phyloP scores from a whole-genome alignment of 495 filamentous ascomycete genomes.

The Penicillium coffeae region DNA sequence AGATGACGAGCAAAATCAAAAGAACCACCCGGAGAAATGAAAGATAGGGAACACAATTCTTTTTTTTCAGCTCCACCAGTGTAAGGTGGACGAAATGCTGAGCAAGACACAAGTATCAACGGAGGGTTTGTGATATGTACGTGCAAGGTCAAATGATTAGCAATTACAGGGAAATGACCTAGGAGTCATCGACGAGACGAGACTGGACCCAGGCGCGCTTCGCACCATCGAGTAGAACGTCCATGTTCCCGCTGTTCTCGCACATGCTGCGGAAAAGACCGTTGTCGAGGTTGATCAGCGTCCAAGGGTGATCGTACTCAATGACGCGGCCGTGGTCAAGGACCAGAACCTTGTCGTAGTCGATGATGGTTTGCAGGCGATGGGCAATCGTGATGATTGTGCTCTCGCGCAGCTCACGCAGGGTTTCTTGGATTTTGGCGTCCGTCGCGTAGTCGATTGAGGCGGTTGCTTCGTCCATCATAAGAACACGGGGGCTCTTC shows the following conservation, averaged over 20 bases:
- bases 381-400: conserved; percentile 99
- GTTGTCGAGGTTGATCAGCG: conserved; percentile 62
- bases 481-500: conserved; percentile 83
- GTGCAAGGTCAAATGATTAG: conserved; percentile 2
- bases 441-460: conserved; percentile 98
- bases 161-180: not conserved
- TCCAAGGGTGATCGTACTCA: conserved; percentile 85
- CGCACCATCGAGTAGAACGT: conserved; percentile 64
- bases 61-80: conserved; percentile 6
- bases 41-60: conserved; percentile 6
- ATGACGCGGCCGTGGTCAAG: conserved; percentile 84
- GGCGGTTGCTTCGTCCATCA: conserved; percentile 99
- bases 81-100: not conserved
- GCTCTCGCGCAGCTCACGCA: conserved; percentile 76
- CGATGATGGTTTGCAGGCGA: conserved; percentile 90
- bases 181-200: conserved; percentile 51
- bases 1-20: conserved; percentile 3
- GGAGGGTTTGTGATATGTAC: conserved; percentile 8
- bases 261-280: conserved; percentile 89
- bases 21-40: conserved; percentile 1
- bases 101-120: not conserved
- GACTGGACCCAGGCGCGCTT: conserved; percentile 64
- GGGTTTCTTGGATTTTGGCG: conserved; percentile 90
- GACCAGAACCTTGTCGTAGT: conserved; percentile 98
- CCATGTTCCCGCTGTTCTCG: conserved; percentile 87